Evolutionary conservation across 208 protist species (phyloP), one percentile per base, ranked within the genome.

Genomic region (Herpetomonas samuelpessoai): DNA sequence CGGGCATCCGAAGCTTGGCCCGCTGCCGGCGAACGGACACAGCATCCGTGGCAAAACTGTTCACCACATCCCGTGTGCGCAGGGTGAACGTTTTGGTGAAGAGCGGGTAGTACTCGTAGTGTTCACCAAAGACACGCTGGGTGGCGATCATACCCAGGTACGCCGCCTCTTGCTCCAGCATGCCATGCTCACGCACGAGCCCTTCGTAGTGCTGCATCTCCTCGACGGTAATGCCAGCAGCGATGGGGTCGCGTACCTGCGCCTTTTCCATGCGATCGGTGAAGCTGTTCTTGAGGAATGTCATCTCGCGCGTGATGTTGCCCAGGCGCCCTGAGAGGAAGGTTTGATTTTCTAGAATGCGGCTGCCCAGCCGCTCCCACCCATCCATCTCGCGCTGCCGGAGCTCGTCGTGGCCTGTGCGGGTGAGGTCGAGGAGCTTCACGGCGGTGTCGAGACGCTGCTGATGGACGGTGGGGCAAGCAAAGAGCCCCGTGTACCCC

Each of bases 101-200:
- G 6, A 92, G 61, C 7, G 80, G 76, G 57, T 80, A 83, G 65
- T 86, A 92, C 71, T 92, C 86, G 70, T 76, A 92, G 65, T 88
- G 48, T 29, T 89, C 69, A 0, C 86, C 86, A 39, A 87, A 74
- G 29, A 71, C 68, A 31, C 74, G 71, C 31, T 82, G 68, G 29
- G 35, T 3, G n/a, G 67, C 60, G 22, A 79, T 65, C 14, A 86
- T 41, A 27, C 52, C 35, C 18, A 76, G 21, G 58, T 88, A 71
- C 6, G 61, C 52, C 4, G 82, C 1, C 14, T 77, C 66, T 50
- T 69, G 59, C 29, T 60, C 1, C 22, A 74, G 1, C 16, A 53
- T 46, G 18, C 66, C 41, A 30, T 65, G 22, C 12, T 50, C 44
- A 1, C 31, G 21, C 44, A 60, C 55, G 14, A 89, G 68, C 0